Percentiles rank a stretch among this genome's conserved stretches.
These are phyloP conservation scores for Rhizophagus clarus DNA, from an alignment of 192 early-diverging fungal genomes.

Conservation along the genomic window DNA sequence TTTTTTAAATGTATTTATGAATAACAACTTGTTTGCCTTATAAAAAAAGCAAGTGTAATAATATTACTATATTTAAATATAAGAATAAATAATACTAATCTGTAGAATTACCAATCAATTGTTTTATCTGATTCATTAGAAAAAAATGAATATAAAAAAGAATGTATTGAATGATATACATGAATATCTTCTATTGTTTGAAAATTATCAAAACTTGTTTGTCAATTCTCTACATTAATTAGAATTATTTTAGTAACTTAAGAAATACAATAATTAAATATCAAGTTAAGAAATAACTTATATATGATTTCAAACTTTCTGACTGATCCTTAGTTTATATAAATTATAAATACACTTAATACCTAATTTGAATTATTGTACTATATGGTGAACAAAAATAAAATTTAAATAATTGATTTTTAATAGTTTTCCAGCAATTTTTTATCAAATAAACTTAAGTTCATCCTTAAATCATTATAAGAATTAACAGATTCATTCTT, in stretches of 20 bases:
- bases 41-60: background rate
- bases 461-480: background rate
- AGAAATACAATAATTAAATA: constrained; percentile 8
- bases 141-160: constrained; percentile 19
- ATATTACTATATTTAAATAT: background rate
- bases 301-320: background rate
- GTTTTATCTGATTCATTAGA: background rate
- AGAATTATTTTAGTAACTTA: constrained; percentile 3
- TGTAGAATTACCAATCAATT: constrained; percentile 14
- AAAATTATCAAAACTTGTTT: constrained; percentile 9
- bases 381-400: too few species aligned
- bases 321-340: background rate
- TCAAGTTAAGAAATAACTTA: background rate
- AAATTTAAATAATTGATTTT: too few species aligned
- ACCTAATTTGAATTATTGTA: too few species aligned
- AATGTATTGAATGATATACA: constrained; percentile 17
- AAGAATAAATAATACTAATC: background rate
- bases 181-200: constrained; percentile 12
- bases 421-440: too few species aligned
- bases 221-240: constrained; percentile 16
- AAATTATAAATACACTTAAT: too few species aligned
- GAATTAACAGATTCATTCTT: background rate
- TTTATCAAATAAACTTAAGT: background rate
- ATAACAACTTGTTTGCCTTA: constrained; percentile 1
- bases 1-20: background rate